These are phyloP conservation scores for Suhomyces panamericanus DNA, from an alignment of 1,139 yeast species.

Conservation along the genomic window DNA sequence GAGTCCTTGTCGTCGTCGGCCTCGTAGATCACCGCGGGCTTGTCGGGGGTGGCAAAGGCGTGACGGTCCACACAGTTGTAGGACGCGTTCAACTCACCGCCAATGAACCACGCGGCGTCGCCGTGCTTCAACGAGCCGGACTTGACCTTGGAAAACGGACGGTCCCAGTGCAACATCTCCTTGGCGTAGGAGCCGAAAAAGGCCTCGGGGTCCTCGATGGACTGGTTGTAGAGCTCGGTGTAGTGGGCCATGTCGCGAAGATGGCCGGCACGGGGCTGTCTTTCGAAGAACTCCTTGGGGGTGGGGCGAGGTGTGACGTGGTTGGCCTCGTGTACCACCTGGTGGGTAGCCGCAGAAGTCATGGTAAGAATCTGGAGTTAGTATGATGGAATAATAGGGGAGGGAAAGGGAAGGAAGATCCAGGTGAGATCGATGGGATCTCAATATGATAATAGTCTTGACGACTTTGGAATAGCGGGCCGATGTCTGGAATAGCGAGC, in stretches of 20 bases:
- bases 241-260: constrained; percentile 64
- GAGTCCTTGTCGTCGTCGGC: constrained; percentile 88
- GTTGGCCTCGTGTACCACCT: constrained; percentile 82
- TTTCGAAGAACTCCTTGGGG: constrained; percentile 72
- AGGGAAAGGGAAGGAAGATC: no score
- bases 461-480: no score
- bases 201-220: constrained; percentile 75
- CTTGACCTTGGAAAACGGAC: constrained; percentile 71
- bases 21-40: constrained; percentile 88
- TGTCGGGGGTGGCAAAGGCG: constrained; percentile 83
- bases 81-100: constrained; percentile 90
- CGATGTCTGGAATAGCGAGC: no score
- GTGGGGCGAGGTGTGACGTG: constrained; percentile 61
- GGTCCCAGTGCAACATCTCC: constrained; percentile 81
- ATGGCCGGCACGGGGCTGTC: constrained; percentile 62
- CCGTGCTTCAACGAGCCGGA: constrained; percentile 75
- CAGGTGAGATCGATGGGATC: no score
- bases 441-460: no score
- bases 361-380: constrained; percentile 6
- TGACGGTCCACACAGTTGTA: constrained; percentile 97
- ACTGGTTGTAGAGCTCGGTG: constrained; percentile 68
- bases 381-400: background rate
- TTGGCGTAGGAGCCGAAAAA: constrained; percentile 85
- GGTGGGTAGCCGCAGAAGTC: constrained; percentile 23
- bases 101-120: constrained; percentile 89